phyloP scores from a whole-genome alignment of 202 grass and related monocot genomes.

The Saccharum hybrid region DNA sequence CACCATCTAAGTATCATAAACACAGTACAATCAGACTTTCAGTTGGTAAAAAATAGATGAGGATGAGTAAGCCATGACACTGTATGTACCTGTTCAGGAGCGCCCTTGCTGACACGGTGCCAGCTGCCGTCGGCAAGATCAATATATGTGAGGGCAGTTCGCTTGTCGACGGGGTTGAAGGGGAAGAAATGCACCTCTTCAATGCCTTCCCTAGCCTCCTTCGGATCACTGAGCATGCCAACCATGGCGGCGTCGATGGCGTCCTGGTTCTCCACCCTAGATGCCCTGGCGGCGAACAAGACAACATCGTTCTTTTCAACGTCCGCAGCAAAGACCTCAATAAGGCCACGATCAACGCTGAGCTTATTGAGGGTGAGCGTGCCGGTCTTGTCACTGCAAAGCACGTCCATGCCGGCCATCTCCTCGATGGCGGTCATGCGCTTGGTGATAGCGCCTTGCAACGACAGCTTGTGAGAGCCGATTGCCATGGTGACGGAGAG shows the following conservation, averaged over 20 bases:
- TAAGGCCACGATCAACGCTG: conserved; percentile 49
- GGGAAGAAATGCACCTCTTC: conserved; percentile 70
- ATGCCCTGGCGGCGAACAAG: conserved; percentile 57
- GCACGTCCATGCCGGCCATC: conserved; percentile 74
- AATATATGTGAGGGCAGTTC: no score
- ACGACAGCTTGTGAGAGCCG: conserved; percentile 65
- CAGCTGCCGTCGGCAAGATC: no score
- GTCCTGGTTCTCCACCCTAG: conserved; percentile 71
- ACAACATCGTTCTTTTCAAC: conserved; percentile 53
- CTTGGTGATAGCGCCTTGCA: conserved; percentile 77
- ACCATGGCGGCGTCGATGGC: conserved; percentile 72
- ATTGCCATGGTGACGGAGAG: conserved; percentile 95
- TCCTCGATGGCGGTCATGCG: conserved; percentile 78
- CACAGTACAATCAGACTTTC: no score
- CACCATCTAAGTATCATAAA: no score
- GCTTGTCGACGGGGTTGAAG: conserved; percentile 68
- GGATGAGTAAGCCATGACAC: no score
- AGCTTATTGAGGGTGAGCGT: conserved; percentile 74
- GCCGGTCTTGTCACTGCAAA: conserved; percentile 74
- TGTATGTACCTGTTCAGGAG: no score
- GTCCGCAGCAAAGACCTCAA: conserved; percentile 52
- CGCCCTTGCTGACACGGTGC: no score
- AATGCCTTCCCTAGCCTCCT: conserved; percentile 67
- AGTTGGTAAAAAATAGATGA: no score
- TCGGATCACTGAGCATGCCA: conserved; percentile 61